Percentiles rank a stretch among this genome's conserved stretches.
Conservation (phyloP, 177 flowering plant genomes). For the Telopea speciosissima region DNA sequence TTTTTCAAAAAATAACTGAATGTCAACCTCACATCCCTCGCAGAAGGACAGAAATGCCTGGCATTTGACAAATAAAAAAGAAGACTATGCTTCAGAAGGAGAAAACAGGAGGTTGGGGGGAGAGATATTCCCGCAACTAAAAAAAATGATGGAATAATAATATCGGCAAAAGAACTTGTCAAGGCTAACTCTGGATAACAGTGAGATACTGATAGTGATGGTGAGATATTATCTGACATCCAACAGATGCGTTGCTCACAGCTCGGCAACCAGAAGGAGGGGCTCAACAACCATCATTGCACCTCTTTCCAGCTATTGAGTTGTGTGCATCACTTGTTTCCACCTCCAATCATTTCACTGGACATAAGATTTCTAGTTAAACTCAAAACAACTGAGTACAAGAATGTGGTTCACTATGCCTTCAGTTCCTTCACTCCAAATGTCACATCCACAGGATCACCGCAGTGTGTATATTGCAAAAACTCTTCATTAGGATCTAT, state of each 20-base stretch:
- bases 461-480: conserved; percentile 73
- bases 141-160: neutral
- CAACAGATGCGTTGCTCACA: conserved; percentile 10
- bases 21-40: conserved; percentile 93
- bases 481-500: conserved; percentile 95
- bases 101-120: neutral
- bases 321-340: neutral
- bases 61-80: conserved; percentile 10
- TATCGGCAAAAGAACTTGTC: neutral
- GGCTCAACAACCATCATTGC: neutral
- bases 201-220: neutral
- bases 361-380: neutral
- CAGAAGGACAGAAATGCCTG: conserved; percentile 96
- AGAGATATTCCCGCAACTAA: neutral
- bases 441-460: conserved; percentile 90
- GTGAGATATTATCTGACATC: too few relatives aligned
- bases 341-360: neutral
- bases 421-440: conserved; percentile 89
- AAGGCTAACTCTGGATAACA: neutral
- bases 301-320: neutral
- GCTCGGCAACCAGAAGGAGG: neutral
- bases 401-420: conserved; percentile 28
- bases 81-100: neutral
- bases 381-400: neutral
- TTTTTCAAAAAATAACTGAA: conserved; percentile 83